Conservation (phyloP, 495 filamentous ascomycete species). For the Bombardia bombarda region DNA sequence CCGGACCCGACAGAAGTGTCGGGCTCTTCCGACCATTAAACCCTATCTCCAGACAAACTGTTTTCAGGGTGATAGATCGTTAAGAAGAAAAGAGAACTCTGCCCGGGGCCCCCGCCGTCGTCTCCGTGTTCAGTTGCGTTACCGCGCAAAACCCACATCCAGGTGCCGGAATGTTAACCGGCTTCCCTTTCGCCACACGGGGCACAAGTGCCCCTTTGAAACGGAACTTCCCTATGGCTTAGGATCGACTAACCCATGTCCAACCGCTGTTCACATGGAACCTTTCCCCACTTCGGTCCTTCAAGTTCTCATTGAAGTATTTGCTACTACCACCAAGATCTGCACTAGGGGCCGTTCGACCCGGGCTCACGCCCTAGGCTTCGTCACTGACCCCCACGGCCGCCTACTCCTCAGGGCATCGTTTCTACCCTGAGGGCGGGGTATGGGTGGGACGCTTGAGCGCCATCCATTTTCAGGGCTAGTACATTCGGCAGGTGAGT, state of each 20-base stretch:
- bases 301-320: constrained; percentile 70
- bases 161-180: constrained; percentile 64
- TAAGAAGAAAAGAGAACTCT: constrained; percentile 68
- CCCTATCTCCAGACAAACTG: constrained; percentile 27
- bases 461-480: constrained; percentile 59
- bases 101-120: constrained; percentile 52
- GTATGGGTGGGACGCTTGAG: constrained; percentile 61
- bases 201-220: constrained; percentile 53
- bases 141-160: constrained; percentile 57
- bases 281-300: constrained; percentile 66
- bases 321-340: constrained; percentile 70
- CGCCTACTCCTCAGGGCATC: constrained; percentile 37
- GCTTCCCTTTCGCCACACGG: constrained; percentile 59
- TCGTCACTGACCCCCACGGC: constrained; percentile 33
- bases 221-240: constrained; percentile 57
- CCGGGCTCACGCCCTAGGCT: constrained; percentile 59
- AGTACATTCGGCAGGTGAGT: constrained; percentile 57
- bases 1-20: constrained; percentile 56
- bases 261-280: constrained; percentile 64
- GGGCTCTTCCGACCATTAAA: constrained; percentile 44
- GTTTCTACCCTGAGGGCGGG: constrained; percentile 52
- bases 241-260: constrained; percentile 63
- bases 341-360: constrained; percentile 62
- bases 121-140: constrained; percentile 60
- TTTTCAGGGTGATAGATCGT: constrained; percentile 49